Base-by-base conservation (phyloP, 305 asterid species). In the Fraxinus floribunda region DNA sequence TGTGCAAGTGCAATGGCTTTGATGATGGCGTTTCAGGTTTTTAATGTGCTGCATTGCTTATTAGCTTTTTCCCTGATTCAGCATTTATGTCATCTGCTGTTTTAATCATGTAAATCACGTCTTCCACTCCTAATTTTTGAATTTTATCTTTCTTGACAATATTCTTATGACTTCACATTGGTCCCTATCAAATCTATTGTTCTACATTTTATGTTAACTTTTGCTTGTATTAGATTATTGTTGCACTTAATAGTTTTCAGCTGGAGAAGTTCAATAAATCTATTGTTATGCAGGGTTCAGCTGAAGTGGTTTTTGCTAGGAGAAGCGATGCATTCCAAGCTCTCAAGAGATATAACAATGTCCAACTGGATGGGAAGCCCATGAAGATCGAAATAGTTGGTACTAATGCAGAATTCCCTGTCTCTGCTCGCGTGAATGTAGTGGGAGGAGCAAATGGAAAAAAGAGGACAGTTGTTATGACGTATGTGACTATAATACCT, bases 291-390 rank as follows among this genome's bases (percentile, higher is more conserved):
- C 92, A 96, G 98, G 98, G 99, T 30, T 89, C 98, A 5, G 98
- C 98, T 29, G 99, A 96, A 86, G 97, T 96, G 60, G 84, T 92
- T 64, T 94, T 90, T 86, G 90, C 91, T 16, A 90, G 97, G 49
- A 89, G 94, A 83, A 93, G 91, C 88, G 98, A 94, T 91, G 98
- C 97, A 22, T 86, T 93, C 81, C 95, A 90, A 91, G 99, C 99
- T 30, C 83, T 90, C 1, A 92, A 88, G 82, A 92, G 87, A 20
- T 96, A 96, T 71, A 94, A 94, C 89, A 92, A 94, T 55, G 98
- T 94, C 72, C 98, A 94, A 71, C 86, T 96, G 88, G 97, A 94
- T 87, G 99, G 99, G 18, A 91, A 84, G 86, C 98, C 97, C 32
- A 93, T 92, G 97, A 96, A 92, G 93, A 87, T 94, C 26, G 98